Conservation (phyloP, 2,329 filamentous ascomycete genomes). For the Plectosphaerella sp. region DNA sequence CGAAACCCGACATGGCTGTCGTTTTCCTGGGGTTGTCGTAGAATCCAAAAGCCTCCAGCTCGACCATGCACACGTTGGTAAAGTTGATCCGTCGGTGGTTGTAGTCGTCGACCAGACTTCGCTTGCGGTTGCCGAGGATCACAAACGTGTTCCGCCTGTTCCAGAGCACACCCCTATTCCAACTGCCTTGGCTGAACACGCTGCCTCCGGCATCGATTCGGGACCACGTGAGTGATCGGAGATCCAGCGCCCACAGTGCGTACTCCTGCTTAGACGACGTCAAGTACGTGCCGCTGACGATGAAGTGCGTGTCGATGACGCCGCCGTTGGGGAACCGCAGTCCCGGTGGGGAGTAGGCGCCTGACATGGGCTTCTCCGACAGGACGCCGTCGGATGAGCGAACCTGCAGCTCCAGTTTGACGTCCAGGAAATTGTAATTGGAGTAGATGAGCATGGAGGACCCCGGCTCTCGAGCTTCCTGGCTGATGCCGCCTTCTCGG, state of each 20-base stretch:
- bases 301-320: conserved; percentile 92
- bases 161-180: conserved; percentile 95
- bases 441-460: conserved; percentile 94
- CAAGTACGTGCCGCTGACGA: conserved; percentile 94
- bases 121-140: conserved; percentile 87
- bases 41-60: conserved; percentile 93
- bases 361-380: conserved; percentile 84
- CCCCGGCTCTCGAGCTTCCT: conserved; percentile 52
- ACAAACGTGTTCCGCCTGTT: conserved; percentile 91
- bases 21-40: conserved; percentile 89
- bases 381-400: conserved; percentile 78
- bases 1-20: conserved; percentile 74
- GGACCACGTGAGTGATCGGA: conserved; percentile 86
- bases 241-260: conserved; percentile 89
- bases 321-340: conserved; percentile 94
- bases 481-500: conserved; percentile 43
- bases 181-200: conserved; percentile 94
- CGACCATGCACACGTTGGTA: conserved; percentile 92
- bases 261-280: conserved; percentile 99
- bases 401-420: conserved; percentile 91
- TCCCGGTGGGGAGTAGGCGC: conserved; percentile 81
- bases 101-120: conserved; percentile 94
- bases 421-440: conserved; percentile 97
- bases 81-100: conserved; percentile 98
- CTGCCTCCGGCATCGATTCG: conserved; percentile 92